A percentile compares a stretch with the other conserved stretches of the same genome.
These are phyloP conservation scores for Panicum miliaceum DNA, from an alignment of 176 grass and related monocot genomes.

Conservation along the genomic window DNA sequence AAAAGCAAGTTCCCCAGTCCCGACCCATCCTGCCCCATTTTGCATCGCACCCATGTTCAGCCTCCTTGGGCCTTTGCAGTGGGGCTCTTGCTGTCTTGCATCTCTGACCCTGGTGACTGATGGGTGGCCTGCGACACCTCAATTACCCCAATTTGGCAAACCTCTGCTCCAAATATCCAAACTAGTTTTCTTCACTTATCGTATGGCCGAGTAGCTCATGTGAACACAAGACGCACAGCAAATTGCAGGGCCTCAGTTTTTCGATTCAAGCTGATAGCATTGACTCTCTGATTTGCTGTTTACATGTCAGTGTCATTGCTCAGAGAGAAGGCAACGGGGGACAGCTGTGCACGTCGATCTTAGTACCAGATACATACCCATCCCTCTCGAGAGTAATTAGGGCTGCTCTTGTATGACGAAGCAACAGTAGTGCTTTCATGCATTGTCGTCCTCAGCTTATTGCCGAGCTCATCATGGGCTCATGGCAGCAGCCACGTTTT, in stretches of 20 bases:
- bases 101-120: no score
- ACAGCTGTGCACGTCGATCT: conserved; percentile 9
- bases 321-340: neutral
- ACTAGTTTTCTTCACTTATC: neutral
- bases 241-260: neutral
- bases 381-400: conserved; percentile 41
- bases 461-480: neutral
- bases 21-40: no score
- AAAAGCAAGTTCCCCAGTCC: no score
- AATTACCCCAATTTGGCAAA: no score
- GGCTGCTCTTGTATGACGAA: conserved; percentile 20
- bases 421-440: neutral
- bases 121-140: no score
- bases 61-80: no score
- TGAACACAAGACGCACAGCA: neutral
- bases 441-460: neutral
- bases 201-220: neutral
- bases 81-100: no score
- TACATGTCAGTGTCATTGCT: neutral
- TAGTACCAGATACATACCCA: neutral
- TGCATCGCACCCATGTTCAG: no score
- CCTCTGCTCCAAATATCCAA: neutral
- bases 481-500: conserved; percentile 28
- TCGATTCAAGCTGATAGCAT: neutral
- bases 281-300: neutral